Conservation (phyloP, 192 early-diverging fungal species). For the Podila epigama region DNA sequence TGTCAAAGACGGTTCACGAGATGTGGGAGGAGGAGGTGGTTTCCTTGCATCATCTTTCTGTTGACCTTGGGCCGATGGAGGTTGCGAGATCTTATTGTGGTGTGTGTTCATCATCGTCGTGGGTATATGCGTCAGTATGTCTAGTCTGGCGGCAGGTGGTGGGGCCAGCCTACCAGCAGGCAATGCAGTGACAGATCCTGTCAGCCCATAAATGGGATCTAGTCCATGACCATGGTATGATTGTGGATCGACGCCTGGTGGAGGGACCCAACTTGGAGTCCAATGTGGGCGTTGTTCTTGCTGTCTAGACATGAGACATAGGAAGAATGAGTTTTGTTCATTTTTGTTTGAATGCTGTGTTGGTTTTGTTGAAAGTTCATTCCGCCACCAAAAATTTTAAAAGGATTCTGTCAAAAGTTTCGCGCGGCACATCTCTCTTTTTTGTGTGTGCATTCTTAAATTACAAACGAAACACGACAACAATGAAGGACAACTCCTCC, state of each 20-base stretch:
- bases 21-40: too few relatives aligned
- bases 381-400: too few relatives aligned
- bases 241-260: not conserved
- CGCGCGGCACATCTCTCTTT: not conserved
- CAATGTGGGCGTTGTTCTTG: not conserved
- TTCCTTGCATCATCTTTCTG: too few relatives aligned
- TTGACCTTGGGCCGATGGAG: not conserved
- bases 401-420: too few relatives aligned
- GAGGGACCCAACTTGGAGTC: not conserved
- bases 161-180: not conserved
- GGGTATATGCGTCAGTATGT: not conserved
- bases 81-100: not conserved
- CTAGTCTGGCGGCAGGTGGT: not conserved
- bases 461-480: not conserved
- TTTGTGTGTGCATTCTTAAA: not conserved
- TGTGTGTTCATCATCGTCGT: not conserved
- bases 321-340: too few relatives aligned
- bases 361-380: too few relatives aligned
- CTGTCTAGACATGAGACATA: too few relatives aligned
- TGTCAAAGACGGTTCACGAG: not conserved
- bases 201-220: not conserved
- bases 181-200: not conserved
- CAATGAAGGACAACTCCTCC: conserved; percentile 40
- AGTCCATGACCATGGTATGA: not conserved
- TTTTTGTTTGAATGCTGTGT: too few relatives aligned